A percentile compares a stretch with the other conserved stretches of the same genome.
Conservation (phyloP, 2,329 filamentous ascomycete genomes). For the Orbilia blumenaviensis region DNA sequence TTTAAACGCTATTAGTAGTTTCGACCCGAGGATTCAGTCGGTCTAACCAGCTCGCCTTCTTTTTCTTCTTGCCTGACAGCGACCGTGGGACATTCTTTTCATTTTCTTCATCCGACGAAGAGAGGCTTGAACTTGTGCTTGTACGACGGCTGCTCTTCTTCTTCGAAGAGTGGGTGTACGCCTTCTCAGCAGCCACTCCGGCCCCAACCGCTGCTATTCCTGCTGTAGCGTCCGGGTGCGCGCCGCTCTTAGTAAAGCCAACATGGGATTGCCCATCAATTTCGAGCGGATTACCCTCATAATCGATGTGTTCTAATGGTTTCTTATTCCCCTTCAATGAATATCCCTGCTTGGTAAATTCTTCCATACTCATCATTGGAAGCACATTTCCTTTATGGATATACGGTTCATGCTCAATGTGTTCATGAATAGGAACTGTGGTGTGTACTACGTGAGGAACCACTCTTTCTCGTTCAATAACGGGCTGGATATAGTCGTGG, state of each 20-base stretch:
- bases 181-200: conserved; percentile 8
- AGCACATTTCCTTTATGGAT: conserved; percentile 73
- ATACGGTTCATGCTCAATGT: conserved; percentile 73
- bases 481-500: conserved; percentile 75
- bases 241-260: conserved; percentile 4
- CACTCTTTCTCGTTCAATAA: conserved; percentile 75
- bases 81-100: conserved; percentile 24
- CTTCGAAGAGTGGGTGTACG: conserved; percentile 18
- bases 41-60: conserved; percentile 27
- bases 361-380: conserved; percentile 71
- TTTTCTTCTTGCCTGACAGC: conserved; percentile 12
- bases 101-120: conserved; percentile 15
- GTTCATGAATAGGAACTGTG: conserved; percentile 76
- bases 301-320: conserved; percentile 35
- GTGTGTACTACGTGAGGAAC: conserved; percentile 76
- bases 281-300: conserved; percentile 58
- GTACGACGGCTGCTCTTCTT: conserved; percentile 1
- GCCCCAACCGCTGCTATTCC: background rate
- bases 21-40: conserved; percentile 34
- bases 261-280: conserved; percentile 15
- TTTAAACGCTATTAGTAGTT: background rate
- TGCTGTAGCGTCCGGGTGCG: background rate
- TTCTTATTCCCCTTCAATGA: conserved; percentile 52
- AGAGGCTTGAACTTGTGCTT: conserved; percentile 4
- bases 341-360: conserved; percentile 65